Base-by-base conservation (phyloP, 768 basidiomycete species). In the Amanita jacksonii region DNA sequence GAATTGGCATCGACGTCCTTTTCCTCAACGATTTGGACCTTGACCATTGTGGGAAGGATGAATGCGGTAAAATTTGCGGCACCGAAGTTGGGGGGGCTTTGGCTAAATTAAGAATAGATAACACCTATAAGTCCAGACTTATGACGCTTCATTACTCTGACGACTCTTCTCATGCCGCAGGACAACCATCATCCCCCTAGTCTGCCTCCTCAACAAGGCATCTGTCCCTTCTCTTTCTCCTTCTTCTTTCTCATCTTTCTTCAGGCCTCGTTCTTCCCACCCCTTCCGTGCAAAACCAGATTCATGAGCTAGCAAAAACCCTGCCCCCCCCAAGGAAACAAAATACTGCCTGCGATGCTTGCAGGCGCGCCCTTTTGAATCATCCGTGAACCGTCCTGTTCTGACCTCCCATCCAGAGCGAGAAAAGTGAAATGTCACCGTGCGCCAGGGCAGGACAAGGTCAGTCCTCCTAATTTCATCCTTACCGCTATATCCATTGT, bases 291-390 rank as follows among this genome's bases (percentile, higher is more conserved):
- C 85, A 88, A 68, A 85, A 78, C 54, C 83, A 87, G 62, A 82
- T 86, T 43, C 82, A 85, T 55, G 85, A 88, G 55, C 73, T 85
- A 28, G 81, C 82, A 42, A 85, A 84, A 66, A 75, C 80, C 1
- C 72, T 85, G 0, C 83, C 87, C 1, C 84, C 85, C n/a, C 85
- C 87, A 5, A 69, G 90, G 46, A 90, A 89, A 60, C 90, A 92
- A 65, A 93, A 93, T 58, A 86, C 88, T 16, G 90, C 91, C 20
- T 93, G 90, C 62, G 90, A 93, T 68, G 85, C 85, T 41, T 93
- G 90, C 77, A 83, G 85, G 85, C 82, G 5, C 47, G 65, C 52
- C 23, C 35, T 6, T 23, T 8, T 27, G 38, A 30, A 23, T 31
- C 33, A 33, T 48, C 45, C 34, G 15, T 40, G 6, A 8, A n/a